Base-by-base conservation (phyloP, 495 filamentous ascomycete genomes). In the Tuber calosporum region DNA sequence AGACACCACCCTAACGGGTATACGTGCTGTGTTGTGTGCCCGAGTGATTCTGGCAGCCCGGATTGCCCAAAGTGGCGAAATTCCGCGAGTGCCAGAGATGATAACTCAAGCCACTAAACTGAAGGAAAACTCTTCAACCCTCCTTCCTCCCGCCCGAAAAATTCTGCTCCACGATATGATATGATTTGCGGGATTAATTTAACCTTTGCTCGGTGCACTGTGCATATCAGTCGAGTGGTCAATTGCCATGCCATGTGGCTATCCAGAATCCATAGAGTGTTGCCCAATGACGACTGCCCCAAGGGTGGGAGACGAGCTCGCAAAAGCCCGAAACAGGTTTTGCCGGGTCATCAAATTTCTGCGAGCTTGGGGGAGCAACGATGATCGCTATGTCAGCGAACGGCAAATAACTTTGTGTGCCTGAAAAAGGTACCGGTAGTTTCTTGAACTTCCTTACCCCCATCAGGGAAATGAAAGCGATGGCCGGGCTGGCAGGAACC, bases 341-440 rank as follows among this genome's bases (percentile, higher is more conserved):
- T 62, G 26, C 26, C 26, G 53, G 26, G 26, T 13, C 9, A 13
- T 17, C 15, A 62, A 13, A 62, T 62, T 62, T 62, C 26, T 6
- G 53, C 17, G 26, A 17, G 53, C 9, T 1, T 0, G 8, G 22
- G 22, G 20, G 2, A 20, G 1, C 43, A 48, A 48, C 9, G 48
- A n/a, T 26, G 22, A 11, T 53, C 26, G 48, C 26, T n/a, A 26
- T n/a, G 13, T n/a, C 22, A 2, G 9, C 0, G 48, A 62, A 62
- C 53, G 53, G 53, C 26, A 62, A 34, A 62, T 58, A 62, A 11
- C 11, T 34, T 43, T 62, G 53, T 62, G 53, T 22, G 45, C 26
- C 15, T 62, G 53, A 62, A 34, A 62, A 62, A 34, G 53, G 53
- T 62, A 62, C 53, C 53, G 53, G 53, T 62, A 62, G 53, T 62